phyloP scores from a whole-genome alignment of 2,329 filamentous ascomycete genomes.

The Botrytis elliptica region DNA sequence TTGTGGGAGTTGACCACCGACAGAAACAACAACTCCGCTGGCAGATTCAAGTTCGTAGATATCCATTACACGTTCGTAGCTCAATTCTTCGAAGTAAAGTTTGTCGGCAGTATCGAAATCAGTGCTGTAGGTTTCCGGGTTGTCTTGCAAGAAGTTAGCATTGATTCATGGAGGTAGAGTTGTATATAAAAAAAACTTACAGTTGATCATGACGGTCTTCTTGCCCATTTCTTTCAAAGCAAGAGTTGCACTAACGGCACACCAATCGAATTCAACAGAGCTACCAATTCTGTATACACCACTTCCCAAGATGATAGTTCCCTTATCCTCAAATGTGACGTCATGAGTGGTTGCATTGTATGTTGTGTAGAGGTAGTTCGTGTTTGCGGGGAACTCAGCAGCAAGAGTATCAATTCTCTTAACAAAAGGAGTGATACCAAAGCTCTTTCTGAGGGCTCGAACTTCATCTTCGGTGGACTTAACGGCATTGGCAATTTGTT shows the following conservation, averaged over 20 bases:
- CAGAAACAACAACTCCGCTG: slow-evolving; percentile 86
- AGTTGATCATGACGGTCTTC: slow-evolving; percentile 97
- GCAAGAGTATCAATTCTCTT: slow-evolving; percentile 98
- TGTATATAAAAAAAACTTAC: neutral
- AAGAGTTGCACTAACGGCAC: slow-evolving; percentile 84
- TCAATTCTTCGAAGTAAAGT: slow-evolving; percentile 95
- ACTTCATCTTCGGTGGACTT: slow-evolving; percentile 87
- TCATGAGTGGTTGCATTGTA: slow-evolving; percentile 96
- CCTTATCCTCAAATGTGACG: slow-evolving; percentile 89
- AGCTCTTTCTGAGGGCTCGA: slow-evolving; percentile 76
- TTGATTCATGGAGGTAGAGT: neutral
- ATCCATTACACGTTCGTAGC: slow-evolving; percentile 97
- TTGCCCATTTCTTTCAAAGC: slow-evolving; percentile 83
- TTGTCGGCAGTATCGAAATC: slow-evolving; percentile 89
- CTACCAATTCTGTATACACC: slow-evolving; percentile 97
- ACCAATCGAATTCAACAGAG: slow-evolving; percentile 99
- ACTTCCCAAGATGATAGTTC: slow-evolving; percentile 83
- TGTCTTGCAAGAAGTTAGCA: slow-evolving; percentile 21
- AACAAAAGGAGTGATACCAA: slow-evolving; percentile 91
- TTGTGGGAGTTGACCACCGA: slow-evolving; percentile 93
- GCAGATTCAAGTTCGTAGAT: slow-evolving; percentile 92
- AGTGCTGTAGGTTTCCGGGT: slow-evolving; percentile 68
- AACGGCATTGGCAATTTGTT: slow-evolving; percentile 86
- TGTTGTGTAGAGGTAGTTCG: slow-evolving; percentile 69
- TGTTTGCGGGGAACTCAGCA: slow-evolving; percentile 67